A percentile compares a stretch with the other conserved stretches of the same genome.
phyloP scores from a whole-genome alignment of 2,329 filamentous ascomycete genomes.

The Endocalyx cinctus region DNA sequence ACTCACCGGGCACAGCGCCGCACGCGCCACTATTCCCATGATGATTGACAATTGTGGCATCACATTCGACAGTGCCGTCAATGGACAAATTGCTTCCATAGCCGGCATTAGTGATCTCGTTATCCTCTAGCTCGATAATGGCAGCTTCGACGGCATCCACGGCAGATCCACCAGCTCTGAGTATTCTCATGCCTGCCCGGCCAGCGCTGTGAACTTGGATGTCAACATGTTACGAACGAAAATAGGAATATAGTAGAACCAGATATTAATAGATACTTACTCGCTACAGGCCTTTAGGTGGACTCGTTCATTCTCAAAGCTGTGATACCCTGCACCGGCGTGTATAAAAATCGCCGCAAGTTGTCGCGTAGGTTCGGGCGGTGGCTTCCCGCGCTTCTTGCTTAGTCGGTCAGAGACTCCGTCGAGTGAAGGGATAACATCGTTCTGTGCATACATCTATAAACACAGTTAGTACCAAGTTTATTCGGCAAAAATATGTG shows the following conservation, averaged over 20 bases:
- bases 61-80: slow-evolving; percentile 87
- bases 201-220: slow-evolving; percentile 59
- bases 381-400: slow-evolving; percentile 20
- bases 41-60: slow-evolving; percentile 91
- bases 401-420: not conserved
- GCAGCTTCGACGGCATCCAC: slow-evolving; percentile 88
- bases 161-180: slow-evolving; percentile 74
- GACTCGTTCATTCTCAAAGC: slow-evolving; percentile 73
- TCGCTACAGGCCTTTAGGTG: slow-evolving; percentile 85
- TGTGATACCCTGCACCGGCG: slow-evolving; percentile 92
- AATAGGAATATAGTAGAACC: too few species aligned
- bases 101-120: slow-evolving; percentile 93
- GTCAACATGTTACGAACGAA: too few species aligned
- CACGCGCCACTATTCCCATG: slow-evolving; percentile 87
- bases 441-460: too few species aligned
- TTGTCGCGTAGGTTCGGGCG: too few species aligned
- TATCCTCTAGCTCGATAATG: slow-evolving; percentile 82
- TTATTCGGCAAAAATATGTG: not conserved
- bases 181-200: slow-evolving; percentile 74
- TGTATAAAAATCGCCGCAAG: slow-evolving; percentile 80
- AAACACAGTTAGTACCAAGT: too few species aligned
- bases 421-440: slow-evolving; percentile 2
- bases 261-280: slow-evolving; percentile 65
- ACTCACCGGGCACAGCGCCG: slow-evolving; percentile 82
- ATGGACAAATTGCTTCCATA: slow-evolving; percentile 93